These are phyloP conservation scores for Fistulifera solaris DNA, from an alignment of 108 stramenopile genomes.

Conservation along the genomic window DNA sequence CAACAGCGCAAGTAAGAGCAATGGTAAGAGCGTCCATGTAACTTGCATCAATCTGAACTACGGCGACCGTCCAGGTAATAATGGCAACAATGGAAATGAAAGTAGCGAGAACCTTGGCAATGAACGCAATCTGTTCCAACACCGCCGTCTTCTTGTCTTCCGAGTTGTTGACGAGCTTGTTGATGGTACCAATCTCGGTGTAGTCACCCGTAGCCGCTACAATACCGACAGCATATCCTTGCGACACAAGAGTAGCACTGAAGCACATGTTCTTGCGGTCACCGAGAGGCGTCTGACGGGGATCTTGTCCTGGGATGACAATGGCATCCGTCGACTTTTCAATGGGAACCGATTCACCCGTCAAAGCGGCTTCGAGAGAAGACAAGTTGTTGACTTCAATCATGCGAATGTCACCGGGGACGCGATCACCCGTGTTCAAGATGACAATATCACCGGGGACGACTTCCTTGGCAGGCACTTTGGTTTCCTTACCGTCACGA, in stretches of 20 bases:
- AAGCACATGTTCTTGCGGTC: slow-evolving; percentile 82
- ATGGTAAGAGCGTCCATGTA: slow-evolving; percentile 60
- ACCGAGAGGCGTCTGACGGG: slow-evolving; percentile 67
- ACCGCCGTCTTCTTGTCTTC: slow-evolving; percentile 88
- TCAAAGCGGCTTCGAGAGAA: slow-evolving; percentile 80
- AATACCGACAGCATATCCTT: slow-evolving; percentile 79
- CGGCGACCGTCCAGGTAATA: slow-evolving; percentile 72
- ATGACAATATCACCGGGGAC: slow-evolving; percentile 72
- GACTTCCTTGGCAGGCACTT: slow-evolving; percentile 47
- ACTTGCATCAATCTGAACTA: slow-evolving; percentile 35
- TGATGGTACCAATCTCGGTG: slow-evolving; percentile 95
- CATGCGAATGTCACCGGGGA: slow-evolving; percentile 87
- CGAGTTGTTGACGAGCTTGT: slow-evolving; percentile 65
- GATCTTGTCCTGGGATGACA: slow-evolving; percentile 21
- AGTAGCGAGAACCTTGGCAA: slow-evolving; percentile 73
- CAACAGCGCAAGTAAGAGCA: slow-evolving; percentile 81
- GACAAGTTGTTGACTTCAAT: slow-evolving; percentile 60
- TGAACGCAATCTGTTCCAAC: slow-evolving; percentile 83
- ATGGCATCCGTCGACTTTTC: slow-evolving; percentile 63
- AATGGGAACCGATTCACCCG: slow-evolving; percentile 86
- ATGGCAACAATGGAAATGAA: slow-evolving; percentile 72
- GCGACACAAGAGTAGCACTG: slow-evolving; percentile 83
- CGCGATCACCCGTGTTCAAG: slow-evolving; percentile 59
- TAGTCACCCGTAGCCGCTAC: slow-evolving; percentile 72
- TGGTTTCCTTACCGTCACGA: slow-evolving; percentile 55